Evolutionary conservation across 306 rosid species (phyloP).

Genomic region (Lupinus albus): DNA sequence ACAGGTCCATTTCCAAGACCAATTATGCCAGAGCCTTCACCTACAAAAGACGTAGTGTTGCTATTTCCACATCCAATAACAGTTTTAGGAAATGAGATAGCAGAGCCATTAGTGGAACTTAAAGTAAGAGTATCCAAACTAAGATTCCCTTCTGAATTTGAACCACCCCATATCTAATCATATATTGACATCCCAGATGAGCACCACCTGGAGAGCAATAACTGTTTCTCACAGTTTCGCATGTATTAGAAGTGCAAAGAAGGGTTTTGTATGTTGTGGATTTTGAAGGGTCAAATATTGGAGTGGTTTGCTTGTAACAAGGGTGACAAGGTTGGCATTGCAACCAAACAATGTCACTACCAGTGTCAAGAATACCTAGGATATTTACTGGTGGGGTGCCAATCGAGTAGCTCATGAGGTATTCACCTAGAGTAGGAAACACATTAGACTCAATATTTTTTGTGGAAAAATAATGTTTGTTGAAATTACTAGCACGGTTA

Average conservation of each 20-base stretch:
- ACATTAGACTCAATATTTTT: slow-evolving; percentile 17
- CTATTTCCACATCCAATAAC: slow-evolving; percentile 51
- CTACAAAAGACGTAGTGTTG: slow-evolving; percentile 21
- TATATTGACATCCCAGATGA: slow-evolving; percentile 25
- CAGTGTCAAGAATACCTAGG: slow-evolving; percentile 50
- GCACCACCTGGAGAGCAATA: slow-evolving; percentile 14
- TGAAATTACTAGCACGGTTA: neutral
- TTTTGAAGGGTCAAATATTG: slow-evolving; percentile 42
- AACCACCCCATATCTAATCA: slow-evolving; percentile 33
- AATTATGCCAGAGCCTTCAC: slow-evolving; percentile 44
- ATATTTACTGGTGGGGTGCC: slow-evolving; percentile 52
- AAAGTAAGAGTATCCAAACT: slow-evolving; percentile 50
- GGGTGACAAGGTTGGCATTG: slow-evolving; percentile 52
- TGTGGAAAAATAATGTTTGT: neutral
- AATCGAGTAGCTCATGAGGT: slow-evolving; percentile 39
- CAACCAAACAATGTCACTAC: slow-evolving; percentile 57
- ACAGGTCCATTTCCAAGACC: slow-evolving; percentile 45
- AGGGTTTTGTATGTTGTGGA: slow-evolving; percentile 37
- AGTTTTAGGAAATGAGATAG: slow-evolving; percentile 22
- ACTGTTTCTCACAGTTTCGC: fast-evolving
- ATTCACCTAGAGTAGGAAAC: slow-evolving; percentile 19
- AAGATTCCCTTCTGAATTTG: neutral
- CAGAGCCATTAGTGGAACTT: slow-evolving; percentile 18
- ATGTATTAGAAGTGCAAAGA: neutral
- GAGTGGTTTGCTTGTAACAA: slow-evolving; percentile 39